Evolutionary conservation across 176 grass and related monocot genomes (phyloP), one percentile per base, ranked within the genome.

Genomic region (Carex kokanica): DNA sequence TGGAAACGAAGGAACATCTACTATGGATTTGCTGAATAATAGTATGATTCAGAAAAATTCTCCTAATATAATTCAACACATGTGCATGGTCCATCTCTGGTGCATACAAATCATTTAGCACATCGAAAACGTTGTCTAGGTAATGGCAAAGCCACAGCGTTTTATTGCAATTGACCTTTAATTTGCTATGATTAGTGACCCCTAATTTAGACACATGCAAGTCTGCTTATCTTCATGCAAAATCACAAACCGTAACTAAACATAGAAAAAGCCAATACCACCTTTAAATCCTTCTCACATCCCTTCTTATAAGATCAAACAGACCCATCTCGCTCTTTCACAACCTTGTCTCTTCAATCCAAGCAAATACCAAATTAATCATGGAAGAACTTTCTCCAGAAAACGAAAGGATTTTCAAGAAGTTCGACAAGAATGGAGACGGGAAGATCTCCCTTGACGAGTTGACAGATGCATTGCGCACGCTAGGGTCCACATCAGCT

Each of bases 361-460:
- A 29, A 17, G 2, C 4, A 81, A 25, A 31, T 34, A 65, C 16
- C 6, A 8, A 43, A 6, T 3, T 20, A 54, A 29, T 56, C 14
- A 86, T 72, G 69, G 81, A 38, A 13, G 78, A 85, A 7, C 38
- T 79, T 43, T 31, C 86, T 8, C 81, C 83, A 14, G 94, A 94
- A 83, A 90, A 90, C 60, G 89, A 94, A 85, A 93, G 88, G 86
- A 97, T 97, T 62, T 97, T 97, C 86, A 91, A 90, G 88, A 72
- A 90, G 74, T 97, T 97, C 79, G 94, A 97, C 89, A 85, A 81
- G 38, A 90, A 97, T 49, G 88, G 86, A 17, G 94, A 97, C 71
- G 94, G 94, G 13, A 97, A 92, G 84, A 94, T 97, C 71, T 97
- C 94, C 25, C 89, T 89, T 65, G 83, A 89, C 12, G 94, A 97